Percentiles rank a stretch among this genome's conserved stretches.
phyloP scores from a whole-genome alignment of 1,139 yeast species.

The Saccharomyces hybrid region DNA sequence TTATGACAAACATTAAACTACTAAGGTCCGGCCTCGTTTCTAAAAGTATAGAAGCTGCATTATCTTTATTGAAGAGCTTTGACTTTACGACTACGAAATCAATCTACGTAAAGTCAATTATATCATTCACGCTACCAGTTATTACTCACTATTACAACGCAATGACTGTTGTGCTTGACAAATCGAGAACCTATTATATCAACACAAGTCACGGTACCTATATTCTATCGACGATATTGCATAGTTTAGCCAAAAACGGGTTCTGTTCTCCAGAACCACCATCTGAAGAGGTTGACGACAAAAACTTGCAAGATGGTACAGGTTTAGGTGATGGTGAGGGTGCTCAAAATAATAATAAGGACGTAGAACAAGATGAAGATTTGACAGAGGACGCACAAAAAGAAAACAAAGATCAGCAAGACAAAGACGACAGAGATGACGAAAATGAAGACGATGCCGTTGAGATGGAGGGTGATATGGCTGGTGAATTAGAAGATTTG shows the following conservation, averaged over 20 bases:
- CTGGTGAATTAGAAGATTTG: slow-evolving; percentile 77
- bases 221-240: slow-evolving; percentile 48
- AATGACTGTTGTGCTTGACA: slow-evolving; percentile 36
- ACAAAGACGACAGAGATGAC: slow-evolving; percentile 47
- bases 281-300: slow-evolving; percentile 54
- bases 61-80: slow-evolving; percentile 29
- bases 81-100: slow-evolving; percentile 36
- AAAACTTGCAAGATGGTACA: slow-evolving; percentile 74
- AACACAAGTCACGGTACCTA: slow-evolving; percentile 56
- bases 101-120: slow-evolving; percentile 36
- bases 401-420: slow-evolving; percentile 67
- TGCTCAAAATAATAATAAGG: slow-evolving; percentile 70
- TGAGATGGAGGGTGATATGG: slow-evolving; percentile 95
- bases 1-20: slow-evolving; percentile 35
- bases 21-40: slow-evolving; percentile 32
- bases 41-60: slow-evolving; percentile 31
- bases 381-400: slow-evolving; percentile 81
- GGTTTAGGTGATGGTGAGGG: slow-evolving; percentile 97
- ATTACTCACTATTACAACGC: slow-evolving; percentile 48
- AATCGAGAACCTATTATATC: slow-evolving; percentile 41
- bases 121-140: slow-evolving; percentile 51
- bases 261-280: slow-evolving; percentile 90
- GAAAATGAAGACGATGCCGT: slow-evolving; percentile 75
- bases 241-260: slow-evolving; percentile 68
- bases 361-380: slow-evolving; percentile 89